Percentiles rank a stretch among this genome's conserved stretches.
Conservation (phyloP, 768 basidiomycete genomes). For the Lyophyllum semitale region DNA sequence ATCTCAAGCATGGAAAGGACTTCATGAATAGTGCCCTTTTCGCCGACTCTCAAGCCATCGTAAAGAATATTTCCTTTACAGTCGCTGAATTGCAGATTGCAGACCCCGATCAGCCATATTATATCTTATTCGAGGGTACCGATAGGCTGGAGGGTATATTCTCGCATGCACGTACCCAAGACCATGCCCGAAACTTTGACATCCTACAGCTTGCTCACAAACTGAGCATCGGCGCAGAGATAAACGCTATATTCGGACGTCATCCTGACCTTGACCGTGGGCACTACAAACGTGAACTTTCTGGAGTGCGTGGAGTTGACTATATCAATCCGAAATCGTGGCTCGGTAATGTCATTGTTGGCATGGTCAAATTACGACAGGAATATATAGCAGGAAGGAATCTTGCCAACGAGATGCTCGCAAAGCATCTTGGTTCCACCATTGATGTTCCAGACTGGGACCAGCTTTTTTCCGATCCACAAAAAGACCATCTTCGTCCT, state of each 20-base stretch:
- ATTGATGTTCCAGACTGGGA: too few relatives aligned
- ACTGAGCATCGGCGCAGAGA: constrained; percentile 14
- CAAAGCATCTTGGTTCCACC: too few relatives aligned
- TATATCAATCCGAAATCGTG: constrained; percentile 5
- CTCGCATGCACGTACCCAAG: constrained; percentile 17
- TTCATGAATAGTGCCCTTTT: too few relatives aligned
- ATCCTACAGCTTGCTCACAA: constrained; percentile 21
- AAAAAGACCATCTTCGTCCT: too few relatives aligned
- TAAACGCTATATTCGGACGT: constrained; percentile 12
- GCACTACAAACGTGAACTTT: background rate
- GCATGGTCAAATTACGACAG: too few relatives aligned
- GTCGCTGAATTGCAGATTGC: constrained; percentile 18
- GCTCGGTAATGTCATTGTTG: background rate
- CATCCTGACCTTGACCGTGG: constrained; percentile 1
- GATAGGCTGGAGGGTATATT: constrained; percentile 29
- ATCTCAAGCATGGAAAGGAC: too few relatives aligned
- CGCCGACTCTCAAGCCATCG: too few relatives aligned
- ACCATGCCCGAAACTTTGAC: constrained; percentile 24
- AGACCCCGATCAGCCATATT: constrained; percentile 2
- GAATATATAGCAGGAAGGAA: too few relatives aligned
- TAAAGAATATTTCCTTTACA: constrained; percentile 25
- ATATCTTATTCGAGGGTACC: constrained; percentile 22
- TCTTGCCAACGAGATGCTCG: too few relatives aligned
- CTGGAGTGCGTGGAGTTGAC: background rate
- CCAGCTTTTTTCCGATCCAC: too few relatives aligned